These are phyloP conservation scores for Juncus inflexus DNA, from an alignment of 176 grass and related monocot genomes.

Conservation along the genomic window DNA sequence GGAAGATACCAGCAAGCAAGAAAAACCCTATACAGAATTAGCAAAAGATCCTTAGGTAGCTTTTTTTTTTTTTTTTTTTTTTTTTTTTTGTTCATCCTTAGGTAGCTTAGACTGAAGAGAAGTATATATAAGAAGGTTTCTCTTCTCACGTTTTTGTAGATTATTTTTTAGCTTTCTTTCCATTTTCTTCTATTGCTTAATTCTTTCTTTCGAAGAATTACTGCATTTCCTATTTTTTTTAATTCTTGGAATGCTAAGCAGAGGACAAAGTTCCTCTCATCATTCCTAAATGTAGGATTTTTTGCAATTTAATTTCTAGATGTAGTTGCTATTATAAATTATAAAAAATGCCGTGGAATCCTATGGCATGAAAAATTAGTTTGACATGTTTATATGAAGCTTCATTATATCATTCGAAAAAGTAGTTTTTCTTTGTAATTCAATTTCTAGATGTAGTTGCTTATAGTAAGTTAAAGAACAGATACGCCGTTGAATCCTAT, in stretches of 20 bases:
- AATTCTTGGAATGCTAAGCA: neutral
- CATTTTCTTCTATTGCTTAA: conserved; percentile 1
- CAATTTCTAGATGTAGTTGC: conserved; percentile 22
- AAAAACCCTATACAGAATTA: conserved; percentile 66
- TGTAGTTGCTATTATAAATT: neutral
- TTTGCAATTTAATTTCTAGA: conserved; percentile 17
- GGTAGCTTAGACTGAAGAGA: conserved; percentile 4
- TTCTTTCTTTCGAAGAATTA: neutral
- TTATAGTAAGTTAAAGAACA: neutral
- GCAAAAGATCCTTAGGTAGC: neutral
- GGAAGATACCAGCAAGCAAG: conserved; percentile 6
- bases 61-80: too few species aligned
- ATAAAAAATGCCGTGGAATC: too few species aligned
- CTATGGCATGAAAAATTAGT: too few species aligned
- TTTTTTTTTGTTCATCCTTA: too few species aligned
- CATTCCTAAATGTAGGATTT: conserved; percentile 21
- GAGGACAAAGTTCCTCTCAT: neutral
- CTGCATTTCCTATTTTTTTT: neutral
- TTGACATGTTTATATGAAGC: too few species aligned
- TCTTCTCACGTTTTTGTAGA: conserved; percentile 39
- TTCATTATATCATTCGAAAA: neutral
- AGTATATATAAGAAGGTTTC: neutral
- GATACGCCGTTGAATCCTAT: too few species aligned
- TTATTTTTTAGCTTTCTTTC: conserved; percentile 3
- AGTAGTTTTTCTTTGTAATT: neutral